These are phyloP conservation scores for Gaertneriomyces semiglobifer DNA, from an alignment of 192 early-diverging fungal species.

Conservation along the genomic window DNA sequence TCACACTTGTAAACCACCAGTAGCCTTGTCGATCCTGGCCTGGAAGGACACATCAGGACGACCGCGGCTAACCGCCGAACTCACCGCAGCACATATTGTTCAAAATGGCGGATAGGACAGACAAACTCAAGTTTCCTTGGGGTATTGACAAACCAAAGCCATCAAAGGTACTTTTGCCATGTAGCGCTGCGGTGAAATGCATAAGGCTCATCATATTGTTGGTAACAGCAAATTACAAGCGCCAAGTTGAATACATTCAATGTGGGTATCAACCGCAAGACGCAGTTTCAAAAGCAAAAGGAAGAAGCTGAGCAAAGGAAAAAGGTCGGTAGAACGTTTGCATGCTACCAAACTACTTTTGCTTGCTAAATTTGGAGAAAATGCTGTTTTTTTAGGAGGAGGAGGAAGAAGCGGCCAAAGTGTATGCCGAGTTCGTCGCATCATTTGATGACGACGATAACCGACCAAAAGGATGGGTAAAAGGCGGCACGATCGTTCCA, in stretches of 20 bases:
- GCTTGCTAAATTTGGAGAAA: not conserved
- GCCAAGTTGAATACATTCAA: conserved; percentile 67
- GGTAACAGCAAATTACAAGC: conserved; percentile 42
- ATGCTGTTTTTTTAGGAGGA: conserved; percentile 43
- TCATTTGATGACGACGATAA: conserved; percentile 65
- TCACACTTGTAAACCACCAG: no score
- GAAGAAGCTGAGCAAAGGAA: conserved; percentile 69
- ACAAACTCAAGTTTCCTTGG: conserved; percentile 17
- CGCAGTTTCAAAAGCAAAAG: conserved; percentile 70
- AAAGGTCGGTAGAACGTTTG: conserved; percentile 49
- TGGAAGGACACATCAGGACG: no score
- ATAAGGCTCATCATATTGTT: not conserved
- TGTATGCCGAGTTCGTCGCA: conserved; percentile 75
- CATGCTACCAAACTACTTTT: not conserved
- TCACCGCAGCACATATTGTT: not conserved
- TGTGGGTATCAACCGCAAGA: conserved; percentile 67
- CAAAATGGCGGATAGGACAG: not conserved
- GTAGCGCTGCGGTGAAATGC: not conserved
- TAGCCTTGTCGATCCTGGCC: no score
- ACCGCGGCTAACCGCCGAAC: no score
- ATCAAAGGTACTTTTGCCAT: conserved; percentile 12
- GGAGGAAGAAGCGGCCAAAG: conserved; percentile 72
- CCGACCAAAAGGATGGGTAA: conserved; percentile 43
- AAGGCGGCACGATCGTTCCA: conserved; percentile 35
- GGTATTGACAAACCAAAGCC: conserved; percentile 21